Evolutionary conservation across 371 early-diverging fungal species (phyloP), one percentile per base, ranked within the genome.

Genomic region (Catenaria anguillulae): DNA sequence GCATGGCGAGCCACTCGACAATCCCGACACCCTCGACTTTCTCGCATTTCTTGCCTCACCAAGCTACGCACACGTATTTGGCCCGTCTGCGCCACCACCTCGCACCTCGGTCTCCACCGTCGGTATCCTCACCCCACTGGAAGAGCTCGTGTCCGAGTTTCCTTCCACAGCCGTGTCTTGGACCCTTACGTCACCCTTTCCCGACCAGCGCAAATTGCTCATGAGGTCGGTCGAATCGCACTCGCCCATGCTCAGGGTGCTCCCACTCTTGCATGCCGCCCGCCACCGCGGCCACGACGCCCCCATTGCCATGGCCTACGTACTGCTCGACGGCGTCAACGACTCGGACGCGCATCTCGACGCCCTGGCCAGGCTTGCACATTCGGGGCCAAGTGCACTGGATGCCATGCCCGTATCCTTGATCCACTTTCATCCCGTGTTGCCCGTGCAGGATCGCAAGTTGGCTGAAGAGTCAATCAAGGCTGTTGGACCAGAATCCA

Each of bases 1-100:
- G n/a, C 56, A 56, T 8, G 56, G 56, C 34, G 56, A 56, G 6
- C 56, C 56, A n/a, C 37, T 56, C 35, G 56, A 56, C 31, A 56
- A 56, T 12, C 56, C 56, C 23, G 24, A 56, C 21, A 35, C 37
- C n/a, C 37, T 56, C 31, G 35, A 34, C 37, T 56, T 56, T 56
- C 37, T 56, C 34, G 35, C 19, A 23, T 56, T 56, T 31, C 24
- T 56, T 23, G n/a, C n/a, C 23, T 46, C 46, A 10, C 37, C 37
- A 13, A 23, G n/a, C 46, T 46, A 46, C 46, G 23, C 17, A 10
- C 23, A 21, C 2, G n/a, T 23, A 24, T 46, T 46, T 24, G 46
- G 46, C 4, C 8, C 46, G n/a, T n/a, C n/a, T n/a, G n/a, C n/a
- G n/a, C n/a, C n/a, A n/a, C n/a, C 46, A 23, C 46, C 46, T 8